Evolutionary conservation across 768 basidiomycete species (phyloP).

Genomic region (Auricularia auricula-judae): DNA sequence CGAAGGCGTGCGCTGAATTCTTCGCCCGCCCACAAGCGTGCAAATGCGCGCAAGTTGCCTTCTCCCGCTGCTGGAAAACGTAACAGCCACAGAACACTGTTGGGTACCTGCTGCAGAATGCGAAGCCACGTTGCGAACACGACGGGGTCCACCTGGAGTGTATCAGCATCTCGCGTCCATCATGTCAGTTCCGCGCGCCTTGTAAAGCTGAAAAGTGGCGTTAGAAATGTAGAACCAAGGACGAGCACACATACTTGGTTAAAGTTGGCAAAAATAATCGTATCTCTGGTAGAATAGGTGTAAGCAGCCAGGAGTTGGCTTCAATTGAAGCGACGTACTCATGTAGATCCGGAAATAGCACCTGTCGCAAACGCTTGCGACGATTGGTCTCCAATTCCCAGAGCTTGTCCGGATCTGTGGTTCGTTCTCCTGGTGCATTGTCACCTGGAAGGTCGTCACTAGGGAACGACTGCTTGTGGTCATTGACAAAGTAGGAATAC

Average conservation of each 20-base stretch:
- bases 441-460: conserved; percentile 16
- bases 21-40: conserved; percentile 32
- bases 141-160: not conserved
- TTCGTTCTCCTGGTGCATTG: conserved; percentile 2
- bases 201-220: conserved; percentile 28
- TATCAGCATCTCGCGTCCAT: not conserved
- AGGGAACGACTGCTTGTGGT: conserved; percentile 36
- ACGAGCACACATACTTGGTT: conserved; percentile 29
- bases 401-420: conserved; percentile 11
- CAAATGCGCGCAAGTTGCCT: conserved; percentile 30
- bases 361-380: conserved; percentile 25
- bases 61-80: conserved; percentile 41
- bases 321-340: conserved; percentile 18
- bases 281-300: conserved; percentile 20
- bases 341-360: conserved; percentile 33
- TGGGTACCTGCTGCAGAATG: conserved; percentile 31
- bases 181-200: conserved; percentile 16
- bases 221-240: conserved; percentile 8
- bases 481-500: conserved; percentile 40
- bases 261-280: conserved; percentile 41
- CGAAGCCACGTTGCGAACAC: conserved; percentile 40
- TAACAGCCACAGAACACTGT: conserved; percentile 42
- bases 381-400: conserved; percentile 31
- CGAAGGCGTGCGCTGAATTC: conserved; percentile 34
- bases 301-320: not conserved